Percentiles rank a stretch among this genome's conserved stretches.
These are phyloP conservation scores for Lindgomyces ingoldianus DNA, from an alignment of 495 filamentous ascomycete species.

Conservation along the genomic window DNA sequence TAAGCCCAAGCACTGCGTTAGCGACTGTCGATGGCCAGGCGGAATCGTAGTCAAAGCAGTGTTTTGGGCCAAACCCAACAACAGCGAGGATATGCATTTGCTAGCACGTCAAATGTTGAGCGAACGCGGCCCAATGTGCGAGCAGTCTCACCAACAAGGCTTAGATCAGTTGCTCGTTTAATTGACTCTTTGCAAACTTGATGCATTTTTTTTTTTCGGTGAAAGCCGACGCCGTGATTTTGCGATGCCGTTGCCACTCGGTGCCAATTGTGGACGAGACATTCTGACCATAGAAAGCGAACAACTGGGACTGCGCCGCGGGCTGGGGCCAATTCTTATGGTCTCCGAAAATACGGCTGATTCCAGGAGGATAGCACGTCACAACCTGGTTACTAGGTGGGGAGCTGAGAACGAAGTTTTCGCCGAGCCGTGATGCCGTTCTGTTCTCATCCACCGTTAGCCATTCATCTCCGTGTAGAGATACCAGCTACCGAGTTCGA, in stretches of 20 bases:
- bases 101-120: constrained; percentile 16
- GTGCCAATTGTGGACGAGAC: constrained; percentile 13
- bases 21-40: constrained; percentile 3
- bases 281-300: constrained; percentile 24
- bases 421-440: constrained; percentile 2
- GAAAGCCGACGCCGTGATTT: constrained; percentile 15
- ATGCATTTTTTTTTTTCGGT: constrained; percentile 19
- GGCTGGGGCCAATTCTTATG: constrained; percentile 6
- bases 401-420: constrained; percentile 20
- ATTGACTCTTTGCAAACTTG: constrained; percentile 10
- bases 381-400: constrained; percentile 11
- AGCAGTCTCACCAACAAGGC: neutral
- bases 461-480: constrained; percentile 26
- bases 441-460: constrained; percentile 1
- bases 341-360: neutral
- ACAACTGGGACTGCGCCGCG: neutral
- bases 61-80: constrained; percentile 10
- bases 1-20: constrained; percentile 13
- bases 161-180: neutral
- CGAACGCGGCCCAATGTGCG: constrained; percentile 5
- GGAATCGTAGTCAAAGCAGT: neutral
- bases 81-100: constrained; percentile 17
- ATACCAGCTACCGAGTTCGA: constrained; percentile 26
- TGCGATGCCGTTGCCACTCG: constrained; percentile 23
- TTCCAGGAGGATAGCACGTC: constrained; percentile 5